phyloP scores from a whole-genome alignment of 139 green algal genomes.

The Chlamydomonas sp. region DNA sequence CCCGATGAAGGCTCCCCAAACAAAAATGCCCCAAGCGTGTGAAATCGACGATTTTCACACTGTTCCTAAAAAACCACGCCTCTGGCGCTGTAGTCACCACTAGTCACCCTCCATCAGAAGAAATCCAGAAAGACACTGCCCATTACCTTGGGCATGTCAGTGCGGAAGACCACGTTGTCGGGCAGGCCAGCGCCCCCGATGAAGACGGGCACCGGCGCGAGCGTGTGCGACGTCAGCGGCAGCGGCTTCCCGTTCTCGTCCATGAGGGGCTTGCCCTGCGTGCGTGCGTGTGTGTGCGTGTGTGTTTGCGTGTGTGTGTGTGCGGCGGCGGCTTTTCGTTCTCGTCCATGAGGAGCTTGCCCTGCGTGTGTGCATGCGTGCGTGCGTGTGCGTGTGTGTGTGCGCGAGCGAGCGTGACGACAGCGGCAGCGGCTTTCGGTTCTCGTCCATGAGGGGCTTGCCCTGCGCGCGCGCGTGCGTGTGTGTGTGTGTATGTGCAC shows the following conservation, averaged over 20 bases:
- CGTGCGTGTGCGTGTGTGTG: conserved; percentile 74
- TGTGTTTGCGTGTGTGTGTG: conserved; percentile 74
- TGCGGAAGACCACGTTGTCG: conserved; percentile 42
- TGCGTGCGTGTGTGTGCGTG: conserved; percentile 71
- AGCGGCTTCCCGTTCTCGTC: conserved; percentile 59
- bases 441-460: conserved; percentile 21
- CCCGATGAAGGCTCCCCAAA: too few species aligned
- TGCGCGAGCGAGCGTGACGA: conserved; percentile 87
- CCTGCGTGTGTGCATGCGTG: conserved; percentile 73
- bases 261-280: conserved; percentile 15
- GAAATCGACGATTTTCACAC: too few species aligned
- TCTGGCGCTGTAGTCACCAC: too few species aligned
- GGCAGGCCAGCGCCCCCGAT: conserved; percentile 85
- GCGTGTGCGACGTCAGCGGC: conserved; percentile 88
- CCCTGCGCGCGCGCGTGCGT: conserved; percentile 31
- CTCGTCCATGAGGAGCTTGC: conserved; percentile 22
- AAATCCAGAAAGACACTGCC: too few species aligned
- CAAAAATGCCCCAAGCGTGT: too few species aligned
- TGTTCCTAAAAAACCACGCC: too few species aligned
- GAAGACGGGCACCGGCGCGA: conserved; percentile 81
- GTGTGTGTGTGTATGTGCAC: too few species aligned
- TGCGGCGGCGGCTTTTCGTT: conserved; percentile 62
- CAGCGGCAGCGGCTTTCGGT: conserved; percentile 71
- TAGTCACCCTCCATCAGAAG: too few species aligned
- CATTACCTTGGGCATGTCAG: too few species aligned